A percentile compares a stretch with the other conserved stretches of the same genome.
Conservation (phyloP, 768 basidiomycete species). For the Amanita phalloides region DNA sequence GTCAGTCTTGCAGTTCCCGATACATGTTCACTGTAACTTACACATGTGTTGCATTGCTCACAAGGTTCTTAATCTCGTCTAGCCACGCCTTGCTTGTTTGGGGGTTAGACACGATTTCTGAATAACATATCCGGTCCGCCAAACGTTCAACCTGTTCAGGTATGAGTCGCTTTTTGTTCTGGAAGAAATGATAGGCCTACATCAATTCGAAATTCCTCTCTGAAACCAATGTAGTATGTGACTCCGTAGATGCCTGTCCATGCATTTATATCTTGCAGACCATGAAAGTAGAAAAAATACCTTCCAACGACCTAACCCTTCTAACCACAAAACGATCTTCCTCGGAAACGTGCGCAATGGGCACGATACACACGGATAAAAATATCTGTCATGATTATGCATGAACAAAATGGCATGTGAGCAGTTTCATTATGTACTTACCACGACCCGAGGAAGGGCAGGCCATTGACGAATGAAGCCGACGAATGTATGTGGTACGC, state of each 20-base stretch:
- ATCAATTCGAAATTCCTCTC: constrained; percentile 46
- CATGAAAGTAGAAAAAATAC: constrained; percentile 13
- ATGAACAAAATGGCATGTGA: not conserved
- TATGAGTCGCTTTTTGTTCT: not conserved
- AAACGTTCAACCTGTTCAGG: constrained; percentile 30
- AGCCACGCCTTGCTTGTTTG: constrained; percentile 19
- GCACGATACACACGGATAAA: constrained; percentile 44
- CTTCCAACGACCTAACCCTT: constrained; percentile 46
- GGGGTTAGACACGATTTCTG: constrained; percentile 34
- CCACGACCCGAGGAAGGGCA: constrained; percentile 54
- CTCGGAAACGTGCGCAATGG: constrained; percentile 34
- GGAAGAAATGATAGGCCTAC: constrained; percentile 11
- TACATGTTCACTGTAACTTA: constrained; percentile 18
- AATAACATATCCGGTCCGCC: constrained; percentile 34
- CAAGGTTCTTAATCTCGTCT: constrained; percentile 28
- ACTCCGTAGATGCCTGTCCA: constrained; percentile 47
- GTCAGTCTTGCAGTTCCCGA: not conserved
- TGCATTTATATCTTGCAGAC: not conserved
- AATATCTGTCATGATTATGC: constrained; percentile 34
- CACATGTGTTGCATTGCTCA: constrained; percentile 44
- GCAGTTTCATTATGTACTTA: constrained; percentile 19
- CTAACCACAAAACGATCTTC: constrained; percentile 45
- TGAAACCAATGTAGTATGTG: constrained; percentile 49
- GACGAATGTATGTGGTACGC: constrained; percentile 56
- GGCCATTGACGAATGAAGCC: constrained; percentile 61